Evolutionary conservation across 106 monocot species (phyloP).

Genomic region (Xerophyta viscosa): DNA sequence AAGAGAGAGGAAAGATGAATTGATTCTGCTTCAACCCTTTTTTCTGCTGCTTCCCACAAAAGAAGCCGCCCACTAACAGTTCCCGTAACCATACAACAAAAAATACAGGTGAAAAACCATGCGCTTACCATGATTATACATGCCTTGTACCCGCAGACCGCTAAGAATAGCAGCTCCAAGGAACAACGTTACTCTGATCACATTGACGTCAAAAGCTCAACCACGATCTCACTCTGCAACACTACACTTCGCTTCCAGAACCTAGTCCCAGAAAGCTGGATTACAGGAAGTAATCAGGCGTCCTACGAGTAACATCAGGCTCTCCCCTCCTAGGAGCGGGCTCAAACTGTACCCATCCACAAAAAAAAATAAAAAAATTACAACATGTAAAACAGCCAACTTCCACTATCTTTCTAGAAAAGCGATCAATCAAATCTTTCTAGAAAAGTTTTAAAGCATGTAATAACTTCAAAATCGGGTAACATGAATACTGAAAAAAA

Average conservation of each 20-base stretch:
- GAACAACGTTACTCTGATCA: conserved; percentile 4
- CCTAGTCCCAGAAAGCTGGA: not conserved
- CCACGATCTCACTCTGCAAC: too few species aligned
- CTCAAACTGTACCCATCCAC: conserved; percentile 40
- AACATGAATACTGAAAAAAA: too few species aligned
- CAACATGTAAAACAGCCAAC: not conserved
- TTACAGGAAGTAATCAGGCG: conserved; percentile 45
- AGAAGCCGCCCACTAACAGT: not conserved
- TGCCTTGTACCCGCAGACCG: not conserved
- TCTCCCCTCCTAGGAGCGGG: conserved; percentile 48
- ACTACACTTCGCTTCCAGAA: too few species aligned
- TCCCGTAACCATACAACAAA: not conserved
- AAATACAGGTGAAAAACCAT: too few species aligned
- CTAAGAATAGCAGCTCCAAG: too few species aligned
- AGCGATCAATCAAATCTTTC: not conserved
- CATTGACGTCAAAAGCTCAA: too few species aligned
- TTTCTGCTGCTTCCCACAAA: not conserved
- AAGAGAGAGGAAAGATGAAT: not conserved
- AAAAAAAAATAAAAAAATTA: not conserved
- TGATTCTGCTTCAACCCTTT: not conserved
- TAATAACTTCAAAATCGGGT: too few species aligned
- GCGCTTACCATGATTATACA: not conserved
- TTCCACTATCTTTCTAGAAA: not conserved
- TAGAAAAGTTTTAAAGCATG: too few species aligned
- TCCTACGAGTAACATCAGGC: conserved; percentile 46